Evolutionary conservation across 2,329 filamentous ascomycete genomes (phyloP).

Genomic region (Colletotrichum liaoningense): DNA sequence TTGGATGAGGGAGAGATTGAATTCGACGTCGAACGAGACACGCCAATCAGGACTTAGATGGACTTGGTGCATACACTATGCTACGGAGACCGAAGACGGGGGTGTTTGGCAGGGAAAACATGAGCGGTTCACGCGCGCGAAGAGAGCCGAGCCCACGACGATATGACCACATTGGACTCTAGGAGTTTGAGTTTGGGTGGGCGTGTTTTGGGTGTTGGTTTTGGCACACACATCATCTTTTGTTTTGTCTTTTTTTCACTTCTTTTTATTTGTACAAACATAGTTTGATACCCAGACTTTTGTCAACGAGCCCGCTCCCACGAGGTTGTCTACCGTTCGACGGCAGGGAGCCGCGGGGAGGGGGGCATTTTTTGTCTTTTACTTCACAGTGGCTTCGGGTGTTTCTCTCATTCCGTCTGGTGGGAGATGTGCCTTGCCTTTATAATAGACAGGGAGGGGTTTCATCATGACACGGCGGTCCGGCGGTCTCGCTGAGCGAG

Average conservation of each 20-base stretch:
- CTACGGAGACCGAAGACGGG: constrained; percentile 24
- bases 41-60: constrained; percentile 45
- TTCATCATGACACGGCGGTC: background rate
- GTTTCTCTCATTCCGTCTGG: background rate
- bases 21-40: constrained; percentile 48
- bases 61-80: background rate
- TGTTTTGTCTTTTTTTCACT: background rate
- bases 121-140: background rate
- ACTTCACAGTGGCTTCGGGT: no score
- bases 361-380: background rate
- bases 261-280: constrained; percentile 25
- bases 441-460: no score
- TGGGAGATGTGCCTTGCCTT: background rate
- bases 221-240: background rate
- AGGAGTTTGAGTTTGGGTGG: constrained; percentile 22
- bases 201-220: constrained; percentile 3
- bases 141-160: constrained; percentile 23
- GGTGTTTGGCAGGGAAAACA: background rate
- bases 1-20: constrained; percentile 54
- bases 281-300: constrained; percentile 35
- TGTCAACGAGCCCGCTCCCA: background rate
- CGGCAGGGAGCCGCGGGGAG: background rate
- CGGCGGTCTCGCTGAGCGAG: background rate
- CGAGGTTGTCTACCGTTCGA: background rate
- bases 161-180: constrained; percentile 20